These are phyloP conservation scores for Nicotiana otophora DNA, from an alignment of 257 asterid species.

Conservation along the genomic window DNA sequence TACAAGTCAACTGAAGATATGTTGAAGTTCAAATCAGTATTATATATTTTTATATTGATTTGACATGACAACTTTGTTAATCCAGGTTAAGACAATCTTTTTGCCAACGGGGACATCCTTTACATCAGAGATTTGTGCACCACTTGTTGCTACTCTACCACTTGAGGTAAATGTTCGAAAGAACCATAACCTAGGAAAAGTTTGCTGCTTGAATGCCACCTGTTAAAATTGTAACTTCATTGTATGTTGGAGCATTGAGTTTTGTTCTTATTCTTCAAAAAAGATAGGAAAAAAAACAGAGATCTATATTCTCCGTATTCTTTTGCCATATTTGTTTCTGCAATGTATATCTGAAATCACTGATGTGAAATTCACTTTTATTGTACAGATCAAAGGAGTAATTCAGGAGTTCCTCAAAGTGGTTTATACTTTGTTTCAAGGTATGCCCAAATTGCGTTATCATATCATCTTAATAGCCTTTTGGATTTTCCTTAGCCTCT, in stretches of 20 bases:
- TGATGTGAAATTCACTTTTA: constrained; percentile 7
- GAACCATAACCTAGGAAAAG: neutral
- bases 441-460: constrained; percentile 21
- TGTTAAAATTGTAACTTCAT: neutral
- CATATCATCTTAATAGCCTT: neutral
- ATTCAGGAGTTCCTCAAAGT: constrained; percentile 72
- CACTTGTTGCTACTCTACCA: constrained; percentile 83
- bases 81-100: constrained; percentile 71
- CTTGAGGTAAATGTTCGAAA: constrained; percentile 52
- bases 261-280: neutral
- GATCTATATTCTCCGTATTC: neutral
- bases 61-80: neutral
- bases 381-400: constrained; percentile 57
- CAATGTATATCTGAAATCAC: neutral
- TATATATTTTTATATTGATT: neutral
- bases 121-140: constrained; percentile 71
- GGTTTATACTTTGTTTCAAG: constrained; percentile 50
- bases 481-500: neutral
- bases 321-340: neutral
- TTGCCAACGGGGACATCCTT: constrained; percentile 60
- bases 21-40: neutral
- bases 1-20: neutral
- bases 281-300: neutral
- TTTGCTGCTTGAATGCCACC: neutral
- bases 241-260: neutral